Evolutionary conservation across 1,284 basidiomycete genomes (phyloP).

Genomic region (Entoloma clypeatum): DNA sequence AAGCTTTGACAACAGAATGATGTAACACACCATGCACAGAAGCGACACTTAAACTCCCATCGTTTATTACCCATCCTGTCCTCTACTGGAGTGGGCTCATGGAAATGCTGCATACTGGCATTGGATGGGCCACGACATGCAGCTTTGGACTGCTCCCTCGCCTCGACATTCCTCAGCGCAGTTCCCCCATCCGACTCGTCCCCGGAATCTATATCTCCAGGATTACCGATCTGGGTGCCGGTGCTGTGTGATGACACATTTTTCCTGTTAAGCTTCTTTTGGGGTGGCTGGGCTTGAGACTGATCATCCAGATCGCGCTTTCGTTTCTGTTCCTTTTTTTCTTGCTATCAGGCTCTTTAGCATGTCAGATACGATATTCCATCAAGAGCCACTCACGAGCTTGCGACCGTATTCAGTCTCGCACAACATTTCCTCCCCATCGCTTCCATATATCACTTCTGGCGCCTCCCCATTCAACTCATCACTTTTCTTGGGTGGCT

Average conservation of each 20-base stretch:
- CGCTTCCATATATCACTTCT: slow-evolving; percentile 1
- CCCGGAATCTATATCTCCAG: slow-evolving; percentile 16
- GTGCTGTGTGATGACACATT: background rate
- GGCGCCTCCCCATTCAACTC: too few species aligned
- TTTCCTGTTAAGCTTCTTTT: too few species aligned
- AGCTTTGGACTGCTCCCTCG: slow-evolving; percentile 5
- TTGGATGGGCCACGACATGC: slow-evolving; percentile 18
- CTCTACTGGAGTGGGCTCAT: slow-evolving; percentile 11
- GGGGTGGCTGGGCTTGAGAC: too few species aligned
- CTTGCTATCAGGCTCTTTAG: slow-evolving; percentile 2
- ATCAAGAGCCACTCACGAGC: slow-evolving; percentile 1
- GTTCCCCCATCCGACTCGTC: slow-evolving; percentile 21
- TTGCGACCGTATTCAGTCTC: slow-evolving; percentile 6
- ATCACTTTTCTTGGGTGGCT: slow-evolving; percentile 5
- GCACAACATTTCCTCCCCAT: slow-evolving; percentile 3
- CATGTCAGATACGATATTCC: background rate
- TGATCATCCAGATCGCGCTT: too few species aligned
- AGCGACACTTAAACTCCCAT: slow-evolving; percentile 23
- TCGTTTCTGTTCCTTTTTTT: too few species aligned
- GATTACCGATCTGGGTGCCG: background rate
- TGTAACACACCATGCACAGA: slow-evolving; percentile 14
- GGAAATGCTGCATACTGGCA: slow-evolving; percentile 18
- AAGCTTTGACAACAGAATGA: slow-evolving; percentile 2
- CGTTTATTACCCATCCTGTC: slow-evolving; percentile 7
- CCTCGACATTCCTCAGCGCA: slow-evolving; percentile 19